Evolutionary conservation across 139 green algal genomes (phyloP), one percentile per base, ranked within the genome.

Genomic region (Micractinium conductrix): DNA sequence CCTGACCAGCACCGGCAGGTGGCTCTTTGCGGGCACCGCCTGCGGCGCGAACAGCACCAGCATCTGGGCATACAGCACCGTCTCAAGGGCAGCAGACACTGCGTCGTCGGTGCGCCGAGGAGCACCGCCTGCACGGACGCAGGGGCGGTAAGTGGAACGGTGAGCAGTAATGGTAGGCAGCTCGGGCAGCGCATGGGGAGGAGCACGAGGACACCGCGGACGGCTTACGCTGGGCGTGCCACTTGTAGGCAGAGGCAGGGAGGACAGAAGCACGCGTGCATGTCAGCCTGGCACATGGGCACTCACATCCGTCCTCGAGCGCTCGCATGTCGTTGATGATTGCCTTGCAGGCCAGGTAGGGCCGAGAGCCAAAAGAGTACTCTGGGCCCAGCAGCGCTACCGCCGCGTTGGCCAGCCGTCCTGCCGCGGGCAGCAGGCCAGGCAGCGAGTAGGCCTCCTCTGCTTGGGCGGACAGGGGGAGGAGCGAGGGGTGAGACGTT

Each of bases 11-110:
- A 94, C 87, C 28, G 88, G 87, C 50, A 97, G 70, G 87, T 97
- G 92, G 40, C 88, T 87, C 35, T 75, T 53, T 3, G 92, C 84
- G 9, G 92, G 90, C 50, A 97, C 89, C 7, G 95, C 95, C 30
- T 96, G 85, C 2, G 96, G 96, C 2, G 96, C 95, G 87, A 99
- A 99, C 43, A 99, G 90, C 26, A 98, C 89, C 38, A 99, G 91
- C 91, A 98, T 95, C 90, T 99, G 96, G 16, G 93, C 92, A 88
- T 97, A 99, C 79, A 98, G 91, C 58, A 99, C 96, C 30, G 86
- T 85, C 89, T 96, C 92, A 35, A 96, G 92, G 40, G 90, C 84
- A 2, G 88, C 93, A 2, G 93, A 84, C 40, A 87, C 60, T 3
- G 75, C 78, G 42, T 95, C 92, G 38, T 88, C 84, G 38, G 85